These are phyloP conservation scores for Leptosphaerulina australis DNA, from an alignment of 2,329 filamentous ascomycete genomes.

Conservation along the genomic window DNA sequence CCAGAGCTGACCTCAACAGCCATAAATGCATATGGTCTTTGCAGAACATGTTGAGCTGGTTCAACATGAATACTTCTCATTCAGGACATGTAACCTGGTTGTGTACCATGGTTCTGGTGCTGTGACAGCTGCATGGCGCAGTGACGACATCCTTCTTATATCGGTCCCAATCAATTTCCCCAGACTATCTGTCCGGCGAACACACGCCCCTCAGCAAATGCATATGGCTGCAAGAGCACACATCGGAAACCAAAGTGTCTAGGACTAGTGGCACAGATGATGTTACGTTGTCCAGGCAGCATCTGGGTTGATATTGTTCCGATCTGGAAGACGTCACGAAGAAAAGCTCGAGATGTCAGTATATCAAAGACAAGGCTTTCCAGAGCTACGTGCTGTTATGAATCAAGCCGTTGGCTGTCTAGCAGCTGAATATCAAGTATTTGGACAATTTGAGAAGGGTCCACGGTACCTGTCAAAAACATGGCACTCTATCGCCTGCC, in stretches of 20 bases:
- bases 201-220: background rate
- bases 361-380: too few relatives aligned
- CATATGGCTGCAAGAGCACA: background rate
- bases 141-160: background rate
- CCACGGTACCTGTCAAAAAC: background rate
- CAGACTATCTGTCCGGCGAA: background rate
- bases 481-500: background rate
- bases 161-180: constrained; percentile 7
- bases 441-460: background rate
- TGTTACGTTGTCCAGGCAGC: background rate
- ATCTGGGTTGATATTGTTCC: background rate
- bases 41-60: background rate
- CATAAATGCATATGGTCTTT: background rate
- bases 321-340: background rate
- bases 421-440: background rate
- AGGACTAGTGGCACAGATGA: background rate
- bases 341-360: background rate
- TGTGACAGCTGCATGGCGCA: constrained; percentile 1
- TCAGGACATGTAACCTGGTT: background rate
- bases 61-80: background rate
- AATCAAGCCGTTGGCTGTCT: background rate
- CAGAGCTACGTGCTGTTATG: background rate
- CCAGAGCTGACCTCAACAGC: constrained; percentile 1
- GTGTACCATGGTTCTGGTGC: background rate
- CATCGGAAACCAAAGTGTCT: background rate